Evolutionary conservation across 108 stramenopile species (phyloP).

Genomic region (Nannochloropsis salina): DNA sequence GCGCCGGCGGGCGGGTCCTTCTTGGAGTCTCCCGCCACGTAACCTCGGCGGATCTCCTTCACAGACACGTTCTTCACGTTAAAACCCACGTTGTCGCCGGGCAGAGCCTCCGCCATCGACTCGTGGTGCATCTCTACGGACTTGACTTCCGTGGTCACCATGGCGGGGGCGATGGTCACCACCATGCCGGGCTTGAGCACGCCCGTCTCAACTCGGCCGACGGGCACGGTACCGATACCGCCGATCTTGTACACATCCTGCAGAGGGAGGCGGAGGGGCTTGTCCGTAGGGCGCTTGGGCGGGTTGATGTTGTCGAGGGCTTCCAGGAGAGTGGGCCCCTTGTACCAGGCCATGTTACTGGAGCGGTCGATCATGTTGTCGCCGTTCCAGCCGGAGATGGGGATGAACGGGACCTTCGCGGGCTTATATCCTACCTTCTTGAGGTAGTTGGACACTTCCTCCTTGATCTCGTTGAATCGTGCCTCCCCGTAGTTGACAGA

Average conservation of each 20-base stretch:
- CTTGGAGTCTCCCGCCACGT: slow-evolving; percentile 74
- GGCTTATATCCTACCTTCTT: slow-evolving; percentile 66
- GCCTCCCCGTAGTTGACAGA: slow-evolving; percentile 75
- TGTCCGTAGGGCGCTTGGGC: slow-evolving; percentile 78
- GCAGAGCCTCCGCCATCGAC: slow-evolving; percentile 66
- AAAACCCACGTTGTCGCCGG: slow-evolving; percentile 93
- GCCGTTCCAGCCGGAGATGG: slow-evolving; percentile 87
- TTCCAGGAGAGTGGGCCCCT: slow-evolving; percentile 77
- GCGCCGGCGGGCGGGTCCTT: slow-evolving; percentile 65
- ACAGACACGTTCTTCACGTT: slow-evolving; percentile 82
- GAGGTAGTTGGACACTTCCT: slow-evolving; percentile 59
- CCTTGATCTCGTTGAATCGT: slow-evolving; percentile 81
- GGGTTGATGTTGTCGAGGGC: slow-evolving; percentile 76
- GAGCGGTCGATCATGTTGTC: slow-evolving; percentile 90
- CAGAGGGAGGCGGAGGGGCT: slow-evolving; percentile 89
- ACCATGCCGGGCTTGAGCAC: slow-evolving; percentile 81
- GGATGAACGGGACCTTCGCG: slow-evolving; percentile 80
- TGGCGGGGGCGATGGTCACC: slow-evolving; percentile 70
- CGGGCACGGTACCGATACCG: slow-evolving; percentile 86
- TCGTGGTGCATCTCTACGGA: slow-evolving; percentile 93
- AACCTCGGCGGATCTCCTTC: slow-evolving; percentile 78
- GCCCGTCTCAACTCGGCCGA: slow-evolving; percentile 90
- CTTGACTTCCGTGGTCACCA: slow-evolving; percentile 69
- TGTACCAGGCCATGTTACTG: slow-evolving; percentile 86
- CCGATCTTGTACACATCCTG: slow-evolving; percentile 92